Conservation (phyloP, 2,329 filamentous ascomycete genomes). For the Zarea fungicola region DNA sequence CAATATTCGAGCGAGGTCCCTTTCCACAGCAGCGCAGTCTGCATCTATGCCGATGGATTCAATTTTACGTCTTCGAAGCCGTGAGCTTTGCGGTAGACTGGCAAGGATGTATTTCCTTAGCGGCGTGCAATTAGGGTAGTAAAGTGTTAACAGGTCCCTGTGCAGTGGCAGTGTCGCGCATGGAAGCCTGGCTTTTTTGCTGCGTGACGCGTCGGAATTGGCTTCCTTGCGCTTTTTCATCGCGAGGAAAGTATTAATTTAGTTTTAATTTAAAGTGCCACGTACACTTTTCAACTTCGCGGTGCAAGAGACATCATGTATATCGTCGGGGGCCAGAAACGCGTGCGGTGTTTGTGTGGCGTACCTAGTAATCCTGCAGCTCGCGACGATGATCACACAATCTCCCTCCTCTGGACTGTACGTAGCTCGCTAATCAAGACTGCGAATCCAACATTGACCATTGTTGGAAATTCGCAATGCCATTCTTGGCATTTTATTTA, state of each 20-base stretch:
- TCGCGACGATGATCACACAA: too few relatives aligned
- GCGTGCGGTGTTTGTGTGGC: too few relatives aligned
- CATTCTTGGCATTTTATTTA: too few relatives aligned
- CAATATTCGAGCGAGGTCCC: conserved; percentile 52
- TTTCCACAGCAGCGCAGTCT: conserved; percentile 28
- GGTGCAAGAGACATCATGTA: too few relatives aligned
- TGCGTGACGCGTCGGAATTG: conserved; percentile 20
- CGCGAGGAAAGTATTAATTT: background rate
- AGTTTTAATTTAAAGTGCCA: background rate
- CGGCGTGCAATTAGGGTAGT: conserved; percentile 61
- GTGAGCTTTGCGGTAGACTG: conserved; percentile 62
- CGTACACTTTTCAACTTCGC: background rate
- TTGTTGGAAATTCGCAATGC: too few relatives aligned
- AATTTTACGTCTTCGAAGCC: conserved; percentile 54
- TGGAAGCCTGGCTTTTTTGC: conserved; percentile 11
- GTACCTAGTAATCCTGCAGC: too few relatives aligned
- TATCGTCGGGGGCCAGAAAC: too few relatives aligned
- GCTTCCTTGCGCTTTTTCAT: conserved; percentile 8
- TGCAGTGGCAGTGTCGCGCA: conserved; percentile 21
- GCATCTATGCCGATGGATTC: conserved; percentile 34
- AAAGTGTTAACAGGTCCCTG: conserved; percentile 63
- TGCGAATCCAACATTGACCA: too few relatives aligned
- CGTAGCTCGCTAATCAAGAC: too few relatives aligned
- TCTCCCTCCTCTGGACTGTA: too few relatives aligned
- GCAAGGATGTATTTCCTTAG: conserved; percentile 66